Conservation (phyloP, 257 asterid genomes). For the Forsythia viridissima region DNA sequence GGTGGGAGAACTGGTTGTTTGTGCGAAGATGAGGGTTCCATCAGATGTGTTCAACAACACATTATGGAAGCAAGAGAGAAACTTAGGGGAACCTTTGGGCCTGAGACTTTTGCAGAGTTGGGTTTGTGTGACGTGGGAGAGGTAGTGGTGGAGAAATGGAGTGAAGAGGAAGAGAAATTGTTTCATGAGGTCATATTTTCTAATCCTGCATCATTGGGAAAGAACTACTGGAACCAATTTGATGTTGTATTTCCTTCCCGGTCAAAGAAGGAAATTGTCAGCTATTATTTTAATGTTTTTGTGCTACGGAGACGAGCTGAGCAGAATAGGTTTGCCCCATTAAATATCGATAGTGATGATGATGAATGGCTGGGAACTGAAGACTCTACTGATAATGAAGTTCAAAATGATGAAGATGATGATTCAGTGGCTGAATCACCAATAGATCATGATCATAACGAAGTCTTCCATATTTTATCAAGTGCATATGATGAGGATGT, state of each 20-base stretch:
- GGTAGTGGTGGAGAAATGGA: slow-evolving; percentile 39
- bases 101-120: slow-evolving; percentile 32
- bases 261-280: slow-evolving; percentile 37
- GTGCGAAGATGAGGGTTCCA: slow-evolving; percentile 40
- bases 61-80: slow-evolving; percentile 34
- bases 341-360: slow-evolving; percentile 41
- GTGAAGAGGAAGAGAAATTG: slow-evolving; percentile 35
- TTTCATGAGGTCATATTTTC: slow-evolving; percentile 37
- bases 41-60: slow-evolving; percentile 36
- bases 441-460: slow-evolving; percentile 22
- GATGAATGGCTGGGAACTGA: slow-evolving; percentile 36
- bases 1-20: slow-evolving; percentile 34
- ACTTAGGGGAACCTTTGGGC: slow-evolving; percentile 31
- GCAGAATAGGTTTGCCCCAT: slow-evolving; percentile 38
- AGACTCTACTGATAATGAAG: slow-evolving; percentile 24
- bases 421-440: slow-evolving; percentile 34
- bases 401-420: slow-evolving; percentile 23
- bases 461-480: slow-evolving; percentile 3
- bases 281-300: slow-evolving; percentile 46
- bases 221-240: slow-evolving; percentile 39
- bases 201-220: slow-evolving; percentile 33
- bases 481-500: slow-evolving; percentile 12
- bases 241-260: slow-evolving; percentile 34
- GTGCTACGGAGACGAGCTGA: slow-evolving; percentile 39
- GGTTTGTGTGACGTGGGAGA: slow-evolving; percentile 44